Base-by-base conservation (phyloP, 2,329 filamentous ascomycete species). In the Boeremia exigua region DNA sequence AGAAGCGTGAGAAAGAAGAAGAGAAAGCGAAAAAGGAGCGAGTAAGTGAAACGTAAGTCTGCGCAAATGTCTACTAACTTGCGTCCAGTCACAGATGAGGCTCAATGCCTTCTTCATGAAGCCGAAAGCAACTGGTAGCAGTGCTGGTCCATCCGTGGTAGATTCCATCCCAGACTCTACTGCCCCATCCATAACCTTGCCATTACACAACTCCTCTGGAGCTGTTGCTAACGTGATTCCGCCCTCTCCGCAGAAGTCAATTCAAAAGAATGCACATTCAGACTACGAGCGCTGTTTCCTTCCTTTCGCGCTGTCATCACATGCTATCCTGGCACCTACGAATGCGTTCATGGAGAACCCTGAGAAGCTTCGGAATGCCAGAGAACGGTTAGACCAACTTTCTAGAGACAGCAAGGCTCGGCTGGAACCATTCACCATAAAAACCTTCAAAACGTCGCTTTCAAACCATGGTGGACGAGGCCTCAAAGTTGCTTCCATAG, bases 271-370 rank as follows among this genome's bases (percentile, higher is more conserved):
- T 49, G 63, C 63, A 9, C 64, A 75, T 23, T 75, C 73, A 6
- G 79, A 81, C 57, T 78, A 79, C 56, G 62, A 89, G 15, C 87
- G 86, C 62, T 79, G 82, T 32, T 98, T 98, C 68, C 84, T 92
- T 29, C 87, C 90, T 0, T 98, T 97, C 73, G 93, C 89, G 59
- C 70, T 95, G 40, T 89, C 91, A 55, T 82, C 87, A 2, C 84
- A 91, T 67, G 89, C 91, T 1, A 84, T 77, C n/a, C 65, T 97
- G 48, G 92, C 92, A 0, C 81, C 82, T 0, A 63, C 81, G 44
- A 80, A 77, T 45, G 58, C 63, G 0, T 68, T 73, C 15, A 63
- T 71, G 56, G 61, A 60, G n/a, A 67, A 71, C n/a, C 53, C 68
- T 2, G 62, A 59, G n/a, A 65, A 65, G 42, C 45, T 72, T 32